These are phyloP conservation scores for Aquilaria malaccensis DNA, from an alignment of 345 rosid species.

Conservation along the genomic window DNA sequence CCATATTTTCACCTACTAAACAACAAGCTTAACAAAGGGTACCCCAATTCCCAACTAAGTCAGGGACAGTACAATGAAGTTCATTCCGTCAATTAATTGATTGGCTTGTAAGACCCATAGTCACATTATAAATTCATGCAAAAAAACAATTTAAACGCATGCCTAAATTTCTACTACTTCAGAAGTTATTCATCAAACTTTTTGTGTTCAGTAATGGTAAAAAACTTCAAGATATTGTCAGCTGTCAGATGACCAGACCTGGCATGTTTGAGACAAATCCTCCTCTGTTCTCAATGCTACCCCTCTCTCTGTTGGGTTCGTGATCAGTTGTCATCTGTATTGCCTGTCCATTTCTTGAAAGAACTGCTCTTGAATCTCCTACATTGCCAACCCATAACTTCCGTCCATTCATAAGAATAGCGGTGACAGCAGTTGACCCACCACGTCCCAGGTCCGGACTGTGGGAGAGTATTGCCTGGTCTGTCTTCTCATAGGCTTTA, in stretches of 20 bases:
- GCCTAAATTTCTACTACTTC: too few species aligned
- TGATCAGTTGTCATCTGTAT: constrained; percentile 55
- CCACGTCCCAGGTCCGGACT: constrained; percentile 59
- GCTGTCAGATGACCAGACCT: constrained; percentile 42
- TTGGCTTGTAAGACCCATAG: too few species aligned
- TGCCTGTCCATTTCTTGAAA: constrained; percentile 51
- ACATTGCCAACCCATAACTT: constrained; percentile 61
- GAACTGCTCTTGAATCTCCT: constrained; percentile 68
- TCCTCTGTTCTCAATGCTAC: constrained; percentile 52
- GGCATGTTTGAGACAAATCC: constrained; percentile 82
- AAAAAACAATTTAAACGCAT: too few species aligned
- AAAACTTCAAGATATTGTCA: not conserved
- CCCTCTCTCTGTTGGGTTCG: constrained; percentile 64
- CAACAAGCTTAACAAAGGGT: too few species aligned
- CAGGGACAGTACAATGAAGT: too few species aligned
- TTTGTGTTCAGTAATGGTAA: not conserved
- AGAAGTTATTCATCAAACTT: not conserved
- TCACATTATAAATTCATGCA: too few species aligned
- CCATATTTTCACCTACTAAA: too few species aligned
- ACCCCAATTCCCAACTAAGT: too few species aligned
- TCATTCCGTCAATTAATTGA: too few species aligned
- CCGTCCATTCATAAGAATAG: constrained; percentile 50
- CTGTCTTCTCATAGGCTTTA: constrained; percentile 58
- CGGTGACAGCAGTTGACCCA: constrained; percentile 77
- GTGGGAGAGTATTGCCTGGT: constrained; percentile 53